Conservation (phyloP, 1,284 basidiomycete genomes). For the Malassezia obtusa region DNA sequence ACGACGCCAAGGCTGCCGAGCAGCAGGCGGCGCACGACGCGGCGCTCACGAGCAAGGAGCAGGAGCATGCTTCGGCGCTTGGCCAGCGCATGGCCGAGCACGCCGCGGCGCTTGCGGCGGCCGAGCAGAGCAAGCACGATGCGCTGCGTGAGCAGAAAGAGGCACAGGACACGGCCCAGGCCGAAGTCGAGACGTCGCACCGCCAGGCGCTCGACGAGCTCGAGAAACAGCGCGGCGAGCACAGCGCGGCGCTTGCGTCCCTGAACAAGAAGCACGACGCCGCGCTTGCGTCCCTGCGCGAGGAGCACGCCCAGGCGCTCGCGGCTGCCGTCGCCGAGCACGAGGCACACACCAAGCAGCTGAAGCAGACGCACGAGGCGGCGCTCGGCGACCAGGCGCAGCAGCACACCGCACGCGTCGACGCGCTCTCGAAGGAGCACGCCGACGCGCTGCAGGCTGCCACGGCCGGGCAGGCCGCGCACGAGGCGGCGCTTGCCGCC, state of each 20-base stretch:
- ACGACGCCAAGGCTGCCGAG: neutral
- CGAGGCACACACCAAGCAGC: too few relatives aligned
- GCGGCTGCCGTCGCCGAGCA: neutral
- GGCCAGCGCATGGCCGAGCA: neutral
- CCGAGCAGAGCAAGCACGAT: neutral
- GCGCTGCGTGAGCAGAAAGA: conserved; percentile 1
- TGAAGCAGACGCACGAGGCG: neutral
- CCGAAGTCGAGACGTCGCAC: neutral
- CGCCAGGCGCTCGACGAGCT: neutral
- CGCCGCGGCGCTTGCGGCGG: neutral
- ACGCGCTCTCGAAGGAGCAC: neutral
- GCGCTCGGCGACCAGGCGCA: neutral
- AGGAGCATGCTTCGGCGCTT: neutral
- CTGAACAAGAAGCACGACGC: conserved; percentile 4
- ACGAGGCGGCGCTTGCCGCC: neutral
- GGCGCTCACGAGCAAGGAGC: neutral
- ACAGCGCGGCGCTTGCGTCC: neutral
- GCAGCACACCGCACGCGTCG: neutral
- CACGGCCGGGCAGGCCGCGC: conserved; percentile 7
- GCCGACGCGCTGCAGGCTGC: neutral
- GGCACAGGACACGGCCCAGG: neutral
- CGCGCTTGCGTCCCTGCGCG: neutral
- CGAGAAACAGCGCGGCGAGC: neutral
- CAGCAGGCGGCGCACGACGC: neutral
- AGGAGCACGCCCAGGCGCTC: neutral